Conservation (phyloP, 176 grass and related monocot species). For the Eremochloa ophiuroides region DNA sequence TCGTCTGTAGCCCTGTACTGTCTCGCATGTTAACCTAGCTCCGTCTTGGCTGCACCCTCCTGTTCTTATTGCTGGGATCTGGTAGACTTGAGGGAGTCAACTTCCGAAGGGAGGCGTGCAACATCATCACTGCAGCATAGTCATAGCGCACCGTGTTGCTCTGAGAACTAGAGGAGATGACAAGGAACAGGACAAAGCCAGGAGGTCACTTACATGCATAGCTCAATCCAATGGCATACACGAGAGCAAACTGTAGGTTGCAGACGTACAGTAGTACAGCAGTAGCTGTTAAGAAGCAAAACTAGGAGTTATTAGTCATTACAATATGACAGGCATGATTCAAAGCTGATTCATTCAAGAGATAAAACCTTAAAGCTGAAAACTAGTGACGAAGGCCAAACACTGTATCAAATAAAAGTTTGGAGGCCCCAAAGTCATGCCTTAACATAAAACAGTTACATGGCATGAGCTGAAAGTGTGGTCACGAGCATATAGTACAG, state of each 20-base stretch:
- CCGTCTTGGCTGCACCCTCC: constrained; percentile 43
- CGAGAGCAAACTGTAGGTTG: constrained; percentile 70
- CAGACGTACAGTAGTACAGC: constrained; percentile 59
- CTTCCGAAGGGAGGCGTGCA: constrained; percentile 81
- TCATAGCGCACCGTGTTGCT: not conserved
- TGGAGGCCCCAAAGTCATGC: too few relatives aligned
- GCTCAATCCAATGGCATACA: constrained; percentile 67
- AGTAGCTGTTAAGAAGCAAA: constrained; percentile 41
- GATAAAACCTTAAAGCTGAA: too few relatives aligned
- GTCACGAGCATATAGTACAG: not conserved
- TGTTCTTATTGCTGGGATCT: constrained; percentile 28
- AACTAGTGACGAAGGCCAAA: too few relatives aligned
- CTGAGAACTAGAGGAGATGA: not conserved
- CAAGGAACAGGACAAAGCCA: not conserved
- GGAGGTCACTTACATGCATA: constrained; percentile 53
- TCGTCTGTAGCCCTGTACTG: not conserved
- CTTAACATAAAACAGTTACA: not conserved
- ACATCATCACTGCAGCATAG: constrained; percentile 64
- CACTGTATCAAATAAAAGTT: too few relatives aligned
- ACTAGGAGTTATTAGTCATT: not conserved
- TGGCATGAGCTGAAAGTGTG: not conserved
- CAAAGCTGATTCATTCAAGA: too few relatives aligned
- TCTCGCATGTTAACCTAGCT: not conserved
- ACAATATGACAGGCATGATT: not conserved
- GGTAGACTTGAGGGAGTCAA: constrained; percentile 68